Base-by-base conservation (phyloP, 306 rosid genomes). In the Mimosa bimucronata region DNA sequence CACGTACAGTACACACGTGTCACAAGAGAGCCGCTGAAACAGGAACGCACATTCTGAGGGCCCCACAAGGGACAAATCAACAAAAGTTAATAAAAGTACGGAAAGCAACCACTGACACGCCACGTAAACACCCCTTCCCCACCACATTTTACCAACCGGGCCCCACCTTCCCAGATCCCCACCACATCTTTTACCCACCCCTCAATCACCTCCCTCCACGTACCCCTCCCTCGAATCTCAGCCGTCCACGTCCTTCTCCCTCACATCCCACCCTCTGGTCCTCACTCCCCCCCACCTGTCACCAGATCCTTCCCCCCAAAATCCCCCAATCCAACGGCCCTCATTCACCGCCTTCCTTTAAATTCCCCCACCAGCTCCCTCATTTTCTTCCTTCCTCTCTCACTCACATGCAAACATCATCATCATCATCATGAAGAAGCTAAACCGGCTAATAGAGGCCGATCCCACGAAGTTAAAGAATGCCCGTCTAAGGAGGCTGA, bases 181-280 rank as follows among this genome's bases (percentile, higher is more conserved):
- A 74, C 78, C 46, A 34, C 79, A 83, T 77, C 88, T 84, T 70
- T 76, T 46, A 41, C 79, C 79, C 42, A 42, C 45, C 84, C 52
- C 86, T 48, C 82, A 83, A 83, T 87, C 90, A 19, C 77, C 73
- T 52, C 50, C 62, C 9, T 85, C 85, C 97, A 90, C 97, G 92
- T 88, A 81, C 72, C 77, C 38, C 3, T 0, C 0, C 0, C 11
- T 6, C 0, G 3, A 5, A 81, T 92, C 95, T 38, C 23, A 16
- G 3, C 94, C 96, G 92, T 82, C 94, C 98, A 94, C 97, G 91
- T 91, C 86, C 74, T 61, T 11, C 4, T 53, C 70, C 19, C 34
- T 2, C 80, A 79, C 79, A 78, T 79, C 85, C 82, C 84, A 83
- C 64, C 44, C 83, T 7, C 70, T 78, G 86, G 87, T 82, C 88